Percentiles rank a stretch among this genome's conserved stretches.
These are phyloP conservation scores for Bolboschoenus planiculmis DNA, from an alignment of 176 grass and related monocot genomes.

Conservation along the genomic window DNA sequence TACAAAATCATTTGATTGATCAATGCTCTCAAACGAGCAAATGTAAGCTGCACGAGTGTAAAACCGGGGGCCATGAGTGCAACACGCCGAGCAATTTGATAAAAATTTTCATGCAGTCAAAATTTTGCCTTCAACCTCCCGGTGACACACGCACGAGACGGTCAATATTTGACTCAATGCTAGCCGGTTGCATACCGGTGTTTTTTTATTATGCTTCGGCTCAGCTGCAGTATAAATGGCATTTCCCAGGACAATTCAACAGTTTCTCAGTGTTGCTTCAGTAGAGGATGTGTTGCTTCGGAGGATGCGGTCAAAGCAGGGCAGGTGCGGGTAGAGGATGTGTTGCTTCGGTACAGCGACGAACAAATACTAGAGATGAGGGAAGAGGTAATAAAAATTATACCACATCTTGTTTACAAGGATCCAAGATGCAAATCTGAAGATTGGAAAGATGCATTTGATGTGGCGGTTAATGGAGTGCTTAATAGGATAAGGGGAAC, in stretches of 20 bases:
- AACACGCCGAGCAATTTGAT: not conserved
- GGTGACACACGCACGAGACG: not conserved
- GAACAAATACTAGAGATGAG: not conserved
- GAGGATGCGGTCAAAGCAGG: not conserved
- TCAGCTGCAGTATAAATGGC: constrained; percentile 13
- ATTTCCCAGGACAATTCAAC: not conserved
- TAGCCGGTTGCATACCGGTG: constrained; percentile 16
- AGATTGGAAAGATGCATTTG: not conserved
- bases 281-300: constrained; percentile 1
- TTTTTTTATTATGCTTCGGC: not conserved
- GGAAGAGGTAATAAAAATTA: not conserved
- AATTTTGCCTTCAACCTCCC: not conserved
- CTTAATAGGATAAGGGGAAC: not conserved
- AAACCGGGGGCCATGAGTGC: not conserved
- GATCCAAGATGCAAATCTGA: constrained; percentile 4
- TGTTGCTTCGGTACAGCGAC: constrained; percentile 5
- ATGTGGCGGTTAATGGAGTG: constrained; percentile 11
- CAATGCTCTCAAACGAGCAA: constrained; percentile 39
- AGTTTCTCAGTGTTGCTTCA: not conserved
- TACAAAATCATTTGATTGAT: constrained; percentile 30
- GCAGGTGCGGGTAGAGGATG: not conserved
- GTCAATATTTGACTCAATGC: constrained; percentile 3
- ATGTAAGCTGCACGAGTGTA: constrained; percentile 47
- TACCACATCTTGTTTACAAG: not conserved
- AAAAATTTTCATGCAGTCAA: not conserved